These are phyloP conservation scores for Thelephora ganbajun DNA, from an alignment of 768 basidiomycete species.

Conservation along the genomic window DNA sequence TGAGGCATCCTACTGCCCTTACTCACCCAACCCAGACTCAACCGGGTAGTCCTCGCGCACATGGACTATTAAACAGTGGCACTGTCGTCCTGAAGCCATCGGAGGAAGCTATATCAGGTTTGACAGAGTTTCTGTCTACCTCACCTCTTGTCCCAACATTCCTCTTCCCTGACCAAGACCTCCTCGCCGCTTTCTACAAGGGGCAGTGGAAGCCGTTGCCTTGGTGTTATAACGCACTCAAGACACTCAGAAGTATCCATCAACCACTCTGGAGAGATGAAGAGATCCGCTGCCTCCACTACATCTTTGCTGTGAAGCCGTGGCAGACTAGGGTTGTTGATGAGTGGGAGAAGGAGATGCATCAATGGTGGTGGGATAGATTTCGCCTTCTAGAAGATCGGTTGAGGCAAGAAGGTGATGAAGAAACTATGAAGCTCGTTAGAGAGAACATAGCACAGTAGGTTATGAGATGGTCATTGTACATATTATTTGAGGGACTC, in stretches of 20 bases:
- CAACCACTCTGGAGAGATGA: constrained; percentile 69
- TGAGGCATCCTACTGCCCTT: constrained; percentile 30
- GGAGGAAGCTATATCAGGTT: constrained; percentile 28
- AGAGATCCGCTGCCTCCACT: constrained; percentile 78
- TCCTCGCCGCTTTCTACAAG: constrained; percentile 67
- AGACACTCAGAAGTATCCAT: constrained; percentile 69
- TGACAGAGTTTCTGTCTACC: constrained; percentile 43
- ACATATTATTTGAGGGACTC: too few relatives aligned
- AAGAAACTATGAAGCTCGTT: constrained; percentile 36
- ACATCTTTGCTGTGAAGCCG: constrained; percentile 77
- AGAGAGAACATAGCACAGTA: constrained; percentile 29
- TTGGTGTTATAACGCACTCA: constrained; percentile 88
- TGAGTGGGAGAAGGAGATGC: constrained; percentile 33
- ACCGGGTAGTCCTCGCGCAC: constrained; percentile 47
- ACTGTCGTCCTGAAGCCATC: constrained; percentile 79
- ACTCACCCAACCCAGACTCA: constrained; percentile 29
- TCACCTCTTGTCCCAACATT: constrained; percentile 39
- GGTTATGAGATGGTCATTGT: background rate
- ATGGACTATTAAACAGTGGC: constrained; percentile 82
- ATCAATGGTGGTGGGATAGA: constrained; percentile 75
- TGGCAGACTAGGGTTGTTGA: constrained; percentile 47
- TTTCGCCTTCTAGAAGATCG: constrained; percentile 28
- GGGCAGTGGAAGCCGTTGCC: constrained; percentile 68
- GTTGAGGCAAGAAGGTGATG: constrained; percentile 26
- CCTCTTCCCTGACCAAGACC: constrained; percentile 88